Percentiles rank a stretch among this genome's conserved stretches.
Evolutionary conservation across 2,329 filamentous ascomycete species (phyloP).

Genomic region (Hypoxylon sp.): DNA sequence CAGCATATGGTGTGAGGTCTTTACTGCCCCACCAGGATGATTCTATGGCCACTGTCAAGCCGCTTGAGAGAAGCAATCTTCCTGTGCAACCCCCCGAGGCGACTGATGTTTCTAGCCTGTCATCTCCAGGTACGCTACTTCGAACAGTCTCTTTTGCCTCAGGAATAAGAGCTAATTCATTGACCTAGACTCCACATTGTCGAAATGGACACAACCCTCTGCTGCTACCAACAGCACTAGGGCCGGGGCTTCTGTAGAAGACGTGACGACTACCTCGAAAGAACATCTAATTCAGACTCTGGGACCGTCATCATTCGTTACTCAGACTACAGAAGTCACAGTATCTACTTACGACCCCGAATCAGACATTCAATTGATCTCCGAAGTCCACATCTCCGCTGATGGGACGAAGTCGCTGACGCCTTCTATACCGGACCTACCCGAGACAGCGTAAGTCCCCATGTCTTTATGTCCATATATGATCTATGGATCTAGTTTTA

Average conservation of each 20-base stretch:
- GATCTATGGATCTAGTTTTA: conserved; percentile 12
- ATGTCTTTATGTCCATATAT: no score
- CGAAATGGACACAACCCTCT: conserved; percentile 54
- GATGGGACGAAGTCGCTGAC: conserved; percentile 42
- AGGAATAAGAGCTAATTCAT: conserved; percentile 36
- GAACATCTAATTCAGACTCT: conserved; percentile 51
- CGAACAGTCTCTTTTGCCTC: no score
- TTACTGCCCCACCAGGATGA: conserved; percentile 38
- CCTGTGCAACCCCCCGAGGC: conserved; percentile 36
- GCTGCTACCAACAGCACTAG: conserved; percentile 46
- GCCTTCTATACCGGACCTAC: conserved; percentile 44
- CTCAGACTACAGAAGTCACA: conserved; percentile 51
- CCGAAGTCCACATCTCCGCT: conserved; percentile 51
- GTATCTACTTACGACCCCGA: conserved; percentile 48
- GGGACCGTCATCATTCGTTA: conserved; percentile 54
- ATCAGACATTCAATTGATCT: conserved; percentile 46
- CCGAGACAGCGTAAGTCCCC: conserved; percentile 43
- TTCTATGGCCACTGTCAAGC: conserved; percentile 34
- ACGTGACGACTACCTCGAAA: conserved; percentile 43
- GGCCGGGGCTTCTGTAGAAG: conserved; percentile 45
- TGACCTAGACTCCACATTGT: conserved; percentile 54
- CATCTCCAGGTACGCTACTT: conserved; percentile 49
- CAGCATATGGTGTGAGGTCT: conserved; percentile 40
- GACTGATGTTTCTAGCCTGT: conserved; percentile 42
- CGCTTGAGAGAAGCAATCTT: conserved; percentile 23